These are phyloP conservation scores for Penicillium steckii DNA, from an alignment of 495 filamentous ascomycete species.

Conservation along the genomic window DNA sequence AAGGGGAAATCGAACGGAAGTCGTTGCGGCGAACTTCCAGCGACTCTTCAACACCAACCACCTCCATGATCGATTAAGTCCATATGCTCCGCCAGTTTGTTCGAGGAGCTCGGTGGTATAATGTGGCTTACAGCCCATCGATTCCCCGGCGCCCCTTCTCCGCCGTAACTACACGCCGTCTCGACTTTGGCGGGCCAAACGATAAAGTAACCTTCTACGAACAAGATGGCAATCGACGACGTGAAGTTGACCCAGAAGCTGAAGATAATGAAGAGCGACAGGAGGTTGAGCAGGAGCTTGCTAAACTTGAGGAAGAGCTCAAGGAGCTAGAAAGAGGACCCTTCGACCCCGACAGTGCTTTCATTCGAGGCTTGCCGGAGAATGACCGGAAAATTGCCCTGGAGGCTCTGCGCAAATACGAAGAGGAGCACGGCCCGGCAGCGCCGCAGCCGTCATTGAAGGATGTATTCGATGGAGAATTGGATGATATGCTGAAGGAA, in stretches of 20 bases:
- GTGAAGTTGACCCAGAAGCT: conserved; percentile 49
- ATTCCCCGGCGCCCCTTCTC: conserved; percentile 33
- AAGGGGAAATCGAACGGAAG: conserved; percentile 27
- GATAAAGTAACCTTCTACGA: conserved; percentile 47
- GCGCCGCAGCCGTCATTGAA: conserved; percentile 28
- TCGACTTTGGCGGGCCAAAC: conserved; percentile 40
- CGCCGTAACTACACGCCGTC: conserved; percentile 31
- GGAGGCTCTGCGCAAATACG: conserved; percentile 43
- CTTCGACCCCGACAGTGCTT: conserved; percentile 40
- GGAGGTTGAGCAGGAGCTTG: conserved; percentile 43
- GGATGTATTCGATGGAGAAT: conserved; percentile 45
- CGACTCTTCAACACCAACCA: conserved; percentile 1
- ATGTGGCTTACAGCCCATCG: conserved; percentile 37
- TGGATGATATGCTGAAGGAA: conserved; percentile 41
- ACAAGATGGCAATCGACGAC: conserved; percentile 37
- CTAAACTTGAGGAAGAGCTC: conserved; percentile 56
- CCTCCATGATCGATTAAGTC: conserved; percentile 26
- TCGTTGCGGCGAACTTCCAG: conserved; percentile 13
- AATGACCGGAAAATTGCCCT: conserved; percentile 40
- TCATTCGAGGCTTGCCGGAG: conserved; percentile 41
- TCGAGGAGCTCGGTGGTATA: conserved; percentile 46
- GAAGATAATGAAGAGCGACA: conserved; percentile 47
- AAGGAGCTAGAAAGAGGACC: conserved; percentile 42
- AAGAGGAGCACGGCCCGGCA: conserved; percentile 28
- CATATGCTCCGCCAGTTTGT: conserved; percentile 51